Conservation (phyloP, 2,329 filamentous ascomycete genomes). For the Hypoxylon sp. region DNA sequence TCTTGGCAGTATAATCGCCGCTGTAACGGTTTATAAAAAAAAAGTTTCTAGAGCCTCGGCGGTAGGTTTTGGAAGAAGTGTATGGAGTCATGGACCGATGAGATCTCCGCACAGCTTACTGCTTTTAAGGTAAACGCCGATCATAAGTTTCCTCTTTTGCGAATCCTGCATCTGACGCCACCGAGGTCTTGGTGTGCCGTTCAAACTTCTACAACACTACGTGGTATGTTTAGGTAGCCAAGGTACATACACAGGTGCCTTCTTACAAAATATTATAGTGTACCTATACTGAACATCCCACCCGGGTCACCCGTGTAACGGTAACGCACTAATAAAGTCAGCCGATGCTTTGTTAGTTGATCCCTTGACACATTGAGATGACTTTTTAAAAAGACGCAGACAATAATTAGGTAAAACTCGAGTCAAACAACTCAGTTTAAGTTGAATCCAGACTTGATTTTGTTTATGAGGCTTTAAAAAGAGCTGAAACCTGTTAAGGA, state of each 20-base stretch:
- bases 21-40: constrained; percentile 18
- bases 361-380: background rate
- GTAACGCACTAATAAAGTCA: constrained; percentile 1
- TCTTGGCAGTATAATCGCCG: constrained; percentile 30
- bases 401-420: background rate
- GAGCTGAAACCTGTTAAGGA: background rate
- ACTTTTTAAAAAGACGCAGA: constrained; percentile 12
- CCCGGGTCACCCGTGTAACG: background rate
- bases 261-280: background rate
- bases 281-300: constrained; percentile 5
- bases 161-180: constrained; percentile 8
- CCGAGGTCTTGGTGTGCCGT: constrained; percentile 11
- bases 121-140: constrained; percentile 24
- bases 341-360: background rate
- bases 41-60: constrained; percentile 16
- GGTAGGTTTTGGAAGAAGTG: constrained; percentile 22
- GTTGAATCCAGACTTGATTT: background rate
- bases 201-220: background rate
- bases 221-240: background rate
- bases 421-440: background rate
- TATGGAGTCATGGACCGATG: constrained; percentile 16
- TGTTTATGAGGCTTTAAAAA: background rate
- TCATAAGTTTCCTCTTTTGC: constrained; percentile 9
- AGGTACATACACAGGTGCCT: background rate
- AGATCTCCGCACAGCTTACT: constrained; percentile 29